These are phyloP conservation scores for Alternaria solani DNA, from an alignment of 2,329 filamentous ascomycete species.

Conservation along the genomic window DNA sequence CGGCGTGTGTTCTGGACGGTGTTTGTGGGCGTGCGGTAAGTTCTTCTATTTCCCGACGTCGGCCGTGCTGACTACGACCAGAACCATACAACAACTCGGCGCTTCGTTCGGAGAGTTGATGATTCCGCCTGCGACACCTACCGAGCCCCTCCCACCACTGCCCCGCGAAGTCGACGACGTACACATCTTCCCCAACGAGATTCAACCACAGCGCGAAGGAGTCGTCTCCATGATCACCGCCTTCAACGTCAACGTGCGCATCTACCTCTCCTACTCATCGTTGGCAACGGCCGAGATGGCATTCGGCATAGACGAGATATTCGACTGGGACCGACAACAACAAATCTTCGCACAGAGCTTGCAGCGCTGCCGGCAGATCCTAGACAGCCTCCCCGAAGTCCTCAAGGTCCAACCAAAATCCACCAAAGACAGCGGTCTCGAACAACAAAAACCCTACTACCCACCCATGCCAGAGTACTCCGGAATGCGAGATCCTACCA, in stretches of 20 bases:
- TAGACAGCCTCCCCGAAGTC: slow-evolving; percentile 73
- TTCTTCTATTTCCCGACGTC: background rate
- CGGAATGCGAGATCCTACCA: slow-evolving; percentile 36
- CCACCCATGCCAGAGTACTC: slow-evolving; percentile 49
- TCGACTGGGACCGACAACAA: slow-evolving; percentile 80
- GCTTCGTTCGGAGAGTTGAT: slow-evolving; percentile 74
- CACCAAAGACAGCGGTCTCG: slow-evolving; percentile 40
- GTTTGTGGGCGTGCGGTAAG: slow-evolving; percentile 73
- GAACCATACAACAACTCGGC: slow-evolving; percentile 80
- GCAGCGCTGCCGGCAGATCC: slow-evolving; percentile 71
- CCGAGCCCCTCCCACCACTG: slow-evolving; percentile 78
- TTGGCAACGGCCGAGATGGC: slow-evolving; percentile 82
- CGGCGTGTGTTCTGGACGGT: slow-evolving; percentile 81
- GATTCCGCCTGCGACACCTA: slow-evolving; percentile 78
- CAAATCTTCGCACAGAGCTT: slow-evolving; percentile 75
- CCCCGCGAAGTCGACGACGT: slow-evolving; percentile 86
- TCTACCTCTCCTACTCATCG: slow-evolving; percentile 82
- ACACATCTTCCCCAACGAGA: slow-evolving; percentile 75
- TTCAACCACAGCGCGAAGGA: slow-evolving; percentile 73
- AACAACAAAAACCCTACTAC: slow-evolving; percentile 45
- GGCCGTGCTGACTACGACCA: slow-evolving; percentile 43
- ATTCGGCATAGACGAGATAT: slow-evolving; percentile 79
- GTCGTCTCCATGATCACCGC: slow-evolving; percentile 76
- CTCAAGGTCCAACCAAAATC: slow-evolving; percentile 65
- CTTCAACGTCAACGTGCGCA: slow-evolving; percentile 80